Evolutionary conservation across 106 monocot species (phyloP).

Genomic region (Hemerocallis citrina): DNA sequence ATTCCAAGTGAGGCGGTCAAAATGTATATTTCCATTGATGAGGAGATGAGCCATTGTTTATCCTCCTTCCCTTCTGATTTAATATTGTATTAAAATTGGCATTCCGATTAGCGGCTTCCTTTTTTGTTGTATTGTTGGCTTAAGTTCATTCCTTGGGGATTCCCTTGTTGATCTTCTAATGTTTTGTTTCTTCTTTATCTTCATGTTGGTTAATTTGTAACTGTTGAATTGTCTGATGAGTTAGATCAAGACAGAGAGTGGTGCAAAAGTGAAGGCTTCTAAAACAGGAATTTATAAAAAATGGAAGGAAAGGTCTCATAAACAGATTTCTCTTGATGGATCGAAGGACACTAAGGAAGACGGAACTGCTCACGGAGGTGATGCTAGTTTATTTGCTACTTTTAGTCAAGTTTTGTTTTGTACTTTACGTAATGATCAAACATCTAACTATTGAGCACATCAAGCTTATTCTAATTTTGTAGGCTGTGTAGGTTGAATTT

Average conservation of each 20-base stretch:
- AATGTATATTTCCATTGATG: too few species aligned
- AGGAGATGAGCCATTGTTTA: too few species aligned
- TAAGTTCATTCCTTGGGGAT: too few species aligned
- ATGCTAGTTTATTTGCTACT: not conserved
- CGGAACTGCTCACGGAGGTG: slow-evolving; percentile 30
- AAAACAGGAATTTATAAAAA: slow-evolving; percentile 88
- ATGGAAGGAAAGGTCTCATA: slow-evolving; percentile 78
- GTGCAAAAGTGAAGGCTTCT: slow-evolving; percentile 53
- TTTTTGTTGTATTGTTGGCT: too few species aligned
- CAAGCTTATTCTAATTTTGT: too few species aligned
- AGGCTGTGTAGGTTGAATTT: too few species aligned
- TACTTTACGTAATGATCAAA: too few species aligned
- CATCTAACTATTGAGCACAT: too few species aligned
- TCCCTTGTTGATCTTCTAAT: not conserved
- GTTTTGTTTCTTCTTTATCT: not conserved
- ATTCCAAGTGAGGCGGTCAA: too few species aligned
- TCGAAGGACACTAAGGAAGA: slow-evolving; percentile 18
- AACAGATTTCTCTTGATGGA: slow-evolving; percentile 49
- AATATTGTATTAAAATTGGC: too few species aligned
- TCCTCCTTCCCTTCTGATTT: too few species aligned
- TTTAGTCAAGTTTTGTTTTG: not conserved
- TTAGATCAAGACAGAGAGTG: slow-evolving; percentile 93
- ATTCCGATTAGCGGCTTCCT: too few species aligned
- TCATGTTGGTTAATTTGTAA: not conserved
- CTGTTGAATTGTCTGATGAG: not conserved